Percentiles rank a stretch among this genome's conserved stretches.
phyloP scores from a whole-genome alignment of 352 stramenopile genomes.

The Globisporangium ultimum region DNA sequence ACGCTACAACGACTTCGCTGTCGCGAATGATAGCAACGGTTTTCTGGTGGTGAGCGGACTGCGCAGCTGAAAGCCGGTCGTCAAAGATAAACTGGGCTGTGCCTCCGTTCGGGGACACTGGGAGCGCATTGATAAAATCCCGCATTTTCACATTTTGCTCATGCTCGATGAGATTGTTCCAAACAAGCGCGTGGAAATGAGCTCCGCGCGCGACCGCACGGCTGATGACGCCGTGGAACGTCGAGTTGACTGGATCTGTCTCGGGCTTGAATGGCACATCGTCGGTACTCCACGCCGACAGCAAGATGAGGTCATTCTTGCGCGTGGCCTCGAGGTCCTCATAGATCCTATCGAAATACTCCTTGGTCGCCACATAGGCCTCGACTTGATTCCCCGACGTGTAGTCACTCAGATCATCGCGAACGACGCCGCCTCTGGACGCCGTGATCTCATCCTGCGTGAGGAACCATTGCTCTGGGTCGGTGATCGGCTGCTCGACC shows the following conservation, averaged over 20 bases:
- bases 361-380: slow-evolving; percentile 31
- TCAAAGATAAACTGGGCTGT: slow-evolving; percentile 42
- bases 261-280: slow-evolving; percentile 54
- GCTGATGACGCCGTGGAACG: slow-evolving; percentile 31
- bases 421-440: slow-evolving; percentile 33
- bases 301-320: slow-evolving; percentile 30
- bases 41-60: slow-evolving; percentile 52
- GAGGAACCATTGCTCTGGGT: slow-evolving; percentile 61
- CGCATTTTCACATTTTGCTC: slow-evolving; percentile 52
- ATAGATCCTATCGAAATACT: slow-evolving; percentile 48
- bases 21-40: slow-evolving; percentile 18
- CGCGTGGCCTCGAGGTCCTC: slow-evolving; percentile 35
- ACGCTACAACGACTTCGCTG: slow-evolving; percentile 19
- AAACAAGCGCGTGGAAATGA: slow-evolving; percentile 52
- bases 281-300: slow-evolving; percentile 57
- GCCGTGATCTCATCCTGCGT: slow-evolving; percentile 47
- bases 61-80: slow-evolving; percentile 25
- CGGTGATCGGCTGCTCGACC: slow-evolving; percentile 32
- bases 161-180: slow-evolving; percentile 61
- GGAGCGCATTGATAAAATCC: slow-evolving; percentile 45
- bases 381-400: slow-evolving; percentile 44
- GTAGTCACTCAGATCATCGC: slow-evolving; percentile 36
- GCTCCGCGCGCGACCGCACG: slow-evolving; percentile 27
- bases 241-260: slow-evolving; percentile 18
- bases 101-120: slow-evolving; percentile 16